Evolutionary conservation across 2,329 filamentous ascomycete species (phyloP).

Genomic region (Penicillium sp.): DNA sequence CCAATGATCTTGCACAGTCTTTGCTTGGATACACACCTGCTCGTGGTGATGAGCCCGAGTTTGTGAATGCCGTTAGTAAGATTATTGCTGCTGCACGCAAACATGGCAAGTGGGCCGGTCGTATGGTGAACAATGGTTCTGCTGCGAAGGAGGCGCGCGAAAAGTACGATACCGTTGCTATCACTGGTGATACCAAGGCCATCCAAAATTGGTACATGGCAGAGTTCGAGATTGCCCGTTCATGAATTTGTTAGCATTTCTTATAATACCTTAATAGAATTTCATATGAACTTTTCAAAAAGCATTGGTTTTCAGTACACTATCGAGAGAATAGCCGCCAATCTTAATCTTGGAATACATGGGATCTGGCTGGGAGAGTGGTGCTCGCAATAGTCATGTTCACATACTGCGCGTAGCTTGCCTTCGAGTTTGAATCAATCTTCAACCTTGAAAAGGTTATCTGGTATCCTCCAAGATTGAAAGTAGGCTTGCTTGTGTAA

Average conservation of each 20-base stretch:
- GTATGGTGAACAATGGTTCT: conserved; percentile 50
- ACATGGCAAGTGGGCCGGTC: conserved; percentile 66
- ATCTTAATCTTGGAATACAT: too few species aligned
- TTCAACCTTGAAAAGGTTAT: too few species aligned
- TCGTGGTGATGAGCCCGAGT: conserved; percentile 54
- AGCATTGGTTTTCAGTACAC: neutral
- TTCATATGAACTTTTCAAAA: conserved; percentile 7
- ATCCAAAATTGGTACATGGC: conserved; percentile 54
- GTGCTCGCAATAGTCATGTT: too few species aligned
- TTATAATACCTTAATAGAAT: neutral
- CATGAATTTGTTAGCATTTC: conserved; percentile 16
- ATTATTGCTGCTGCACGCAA: conserved; percentile 59
- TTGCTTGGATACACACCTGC: conserved; percentile 64
- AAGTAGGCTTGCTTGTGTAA: too few species aligned
- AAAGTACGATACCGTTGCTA: conserved; percentile 48
- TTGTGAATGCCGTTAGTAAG: conserved; percentile 61
- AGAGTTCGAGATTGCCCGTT: conserved; percentile 44
- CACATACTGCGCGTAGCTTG: too few species aligned
- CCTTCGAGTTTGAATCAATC: too few species aligned
- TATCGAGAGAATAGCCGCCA: neutral
- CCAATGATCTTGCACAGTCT: conserved; percentile 40
- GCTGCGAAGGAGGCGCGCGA: conserved; percentile 42
- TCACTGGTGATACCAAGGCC: conserved; percentile 50
- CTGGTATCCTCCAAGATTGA: too few species aligned
- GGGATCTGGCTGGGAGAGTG: too few species aligned